Percentiles rank a stretch among this genome's conserved stretches.
Conservation (phyloP, 306 rosid genomes). For the Cucurbita moschata region DNA sequence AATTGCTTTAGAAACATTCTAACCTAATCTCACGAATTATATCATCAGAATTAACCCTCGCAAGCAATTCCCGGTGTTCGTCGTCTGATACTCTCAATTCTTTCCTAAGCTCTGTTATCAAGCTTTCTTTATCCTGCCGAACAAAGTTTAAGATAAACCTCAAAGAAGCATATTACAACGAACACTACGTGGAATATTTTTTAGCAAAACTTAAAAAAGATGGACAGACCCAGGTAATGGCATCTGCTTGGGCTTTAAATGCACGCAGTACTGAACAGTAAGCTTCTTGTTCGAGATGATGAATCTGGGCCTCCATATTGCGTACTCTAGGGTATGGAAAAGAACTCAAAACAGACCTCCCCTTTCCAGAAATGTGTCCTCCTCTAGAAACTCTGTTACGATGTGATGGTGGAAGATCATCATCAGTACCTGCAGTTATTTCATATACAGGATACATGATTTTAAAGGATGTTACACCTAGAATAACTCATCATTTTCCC, state of each 20-base stretch:
- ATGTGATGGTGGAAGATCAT: conserved; percentile 36
- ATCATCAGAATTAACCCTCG: conserved; percentile 38
- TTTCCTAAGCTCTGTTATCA: conserved; percentile 39
- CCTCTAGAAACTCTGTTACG: conserved; percentile 33
- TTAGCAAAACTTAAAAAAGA: background rate
- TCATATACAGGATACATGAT: conserved; percentile 5
- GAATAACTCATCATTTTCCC: background rate
- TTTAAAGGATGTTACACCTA: background rate
- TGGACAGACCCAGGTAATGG: conserved; percentile 38
- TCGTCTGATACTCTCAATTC: conserved; percentile 46
- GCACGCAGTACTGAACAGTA: conserved; percentile 39
- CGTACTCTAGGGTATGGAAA: conserved; percentile 24
- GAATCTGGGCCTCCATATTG: conserved; percentile 43
- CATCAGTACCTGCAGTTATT: conserved; percentile 35
- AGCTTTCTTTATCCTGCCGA: conserved; percentile 35
- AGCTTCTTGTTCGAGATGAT: conserved; percentile 39
- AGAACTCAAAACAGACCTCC: conserved; percentile 26
- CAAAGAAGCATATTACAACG: background rate
- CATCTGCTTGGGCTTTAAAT: conserved; percentile 45
- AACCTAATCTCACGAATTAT: conserved; percentile 34
- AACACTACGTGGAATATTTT: background rate
- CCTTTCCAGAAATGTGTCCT: conserved; percentile 28
- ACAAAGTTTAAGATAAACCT: background rate
- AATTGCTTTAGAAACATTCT: background rate
- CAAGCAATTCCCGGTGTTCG: conserved; percentile 38